These are phyloP conservation scores for Fusarium sp. DNA, from an alignment of 2,329 filamentous ascomycete genomes.

Conservation along the genomic window DNA sequence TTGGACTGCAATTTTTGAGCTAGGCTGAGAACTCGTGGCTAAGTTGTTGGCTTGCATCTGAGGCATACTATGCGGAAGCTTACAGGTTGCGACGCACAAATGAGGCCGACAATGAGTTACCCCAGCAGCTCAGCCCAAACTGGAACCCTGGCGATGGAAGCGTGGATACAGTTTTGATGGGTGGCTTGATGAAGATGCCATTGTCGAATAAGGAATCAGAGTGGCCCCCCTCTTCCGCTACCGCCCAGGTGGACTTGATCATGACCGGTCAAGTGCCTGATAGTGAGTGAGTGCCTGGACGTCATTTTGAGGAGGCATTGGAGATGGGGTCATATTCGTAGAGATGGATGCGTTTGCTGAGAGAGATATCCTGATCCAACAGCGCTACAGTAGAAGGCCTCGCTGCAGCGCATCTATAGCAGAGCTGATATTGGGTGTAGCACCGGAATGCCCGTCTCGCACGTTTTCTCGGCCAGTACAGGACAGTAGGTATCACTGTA, in stretches of 20 bases:
- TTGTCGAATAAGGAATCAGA: slow-evolving; percentile 47
- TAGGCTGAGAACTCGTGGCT: slow-evolving; percentile 4
- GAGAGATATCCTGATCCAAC: slow-evolving; percentile 11
- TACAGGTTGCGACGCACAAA: slow-evolving; percentile 13
- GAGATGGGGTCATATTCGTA: slow-evolving; percentile 22
- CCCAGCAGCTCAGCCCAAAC: not conserved
- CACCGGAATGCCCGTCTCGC: slow-evolving; percentile 6
- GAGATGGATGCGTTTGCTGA: not conserved
- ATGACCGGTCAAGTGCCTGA: slow-evolving; percentile 34
- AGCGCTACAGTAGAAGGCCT: slow-evolving; percentile 21
- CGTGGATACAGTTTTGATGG: slow-evolving; percentile 1
- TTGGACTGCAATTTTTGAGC: not conserved
- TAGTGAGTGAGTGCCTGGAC: slow-evolving; percentile 27
- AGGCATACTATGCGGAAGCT: slow-evolving; percentile 10
- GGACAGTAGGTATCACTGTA: slow-evolving; percentile 19
- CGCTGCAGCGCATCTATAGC: slow-evolving; percentile 7
- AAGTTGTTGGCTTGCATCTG: slow-evolving; percentile 9
- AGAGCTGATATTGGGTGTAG: slow-evolving; percentile 26
- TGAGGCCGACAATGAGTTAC: slow-evolving; percentile 28
- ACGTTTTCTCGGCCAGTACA: slow-evolving; percentile 35
- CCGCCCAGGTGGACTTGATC: slow-evolving; percentile 30
- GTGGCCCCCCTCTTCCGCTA: slow-evolving; percentile 43
- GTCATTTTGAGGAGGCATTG: slow-evolving; percentile 29
- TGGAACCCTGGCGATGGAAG: slow-evolving; percentile 11
- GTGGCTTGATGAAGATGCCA: slow-evolving; percentile 35